These are phyloP conservation scores for Leishmania lainsoni DNA, from an alignment of 208 protist genomes.

Conservation along the genomic window DNA sequence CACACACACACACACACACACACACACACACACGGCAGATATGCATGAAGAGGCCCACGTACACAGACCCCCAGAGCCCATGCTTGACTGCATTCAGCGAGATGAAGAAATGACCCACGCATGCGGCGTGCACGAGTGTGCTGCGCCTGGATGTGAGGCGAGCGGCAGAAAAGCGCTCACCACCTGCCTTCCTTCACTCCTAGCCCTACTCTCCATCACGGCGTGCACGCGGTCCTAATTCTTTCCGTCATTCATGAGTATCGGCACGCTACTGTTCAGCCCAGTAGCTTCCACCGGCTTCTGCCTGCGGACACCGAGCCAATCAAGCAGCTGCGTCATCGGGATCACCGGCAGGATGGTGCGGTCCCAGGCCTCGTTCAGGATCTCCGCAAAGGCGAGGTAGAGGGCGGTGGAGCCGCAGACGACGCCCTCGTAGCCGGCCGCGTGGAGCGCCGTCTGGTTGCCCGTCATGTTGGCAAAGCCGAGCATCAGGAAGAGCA, in stretches of 20 bases:
- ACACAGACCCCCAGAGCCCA: too few species aligned
- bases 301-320: constrained; percentile 18
- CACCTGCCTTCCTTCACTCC: too few species aligned
- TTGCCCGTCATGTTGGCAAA: constrained; percentile 24
- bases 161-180: too few species aligned
- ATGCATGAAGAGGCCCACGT: too few species aligned
- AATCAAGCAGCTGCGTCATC: constrained; percentile 32
- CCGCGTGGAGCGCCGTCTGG: constrained; percentile 23
- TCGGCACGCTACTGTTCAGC: neutral
- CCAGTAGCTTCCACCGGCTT: neutral
- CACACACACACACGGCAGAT: constrained; percentile 9
- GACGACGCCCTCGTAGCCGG: constrained; percentile 52
- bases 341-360: constrained; percentile 40
- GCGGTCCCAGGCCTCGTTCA: constrained; percentile 51
- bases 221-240: neutral
- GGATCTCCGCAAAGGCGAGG: constrained; percentile 44
- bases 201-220: too few species aligned
- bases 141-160: too few species aligned
- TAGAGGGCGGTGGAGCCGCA: constrained; percentile 59
- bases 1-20: neutral
- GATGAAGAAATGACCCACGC: neutral
- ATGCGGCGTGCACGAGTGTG: too few species aligned
- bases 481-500: constrained; percentile 31
- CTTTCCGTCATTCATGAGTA: neutral
- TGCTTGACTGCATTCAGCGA: too few species aligned